Percentiles rank a stretch among this genome's conserved stretches.
phyloP scores from a whole-genome alignment of 306 rosid genomes.

The Datisca glomerata region DNA sequence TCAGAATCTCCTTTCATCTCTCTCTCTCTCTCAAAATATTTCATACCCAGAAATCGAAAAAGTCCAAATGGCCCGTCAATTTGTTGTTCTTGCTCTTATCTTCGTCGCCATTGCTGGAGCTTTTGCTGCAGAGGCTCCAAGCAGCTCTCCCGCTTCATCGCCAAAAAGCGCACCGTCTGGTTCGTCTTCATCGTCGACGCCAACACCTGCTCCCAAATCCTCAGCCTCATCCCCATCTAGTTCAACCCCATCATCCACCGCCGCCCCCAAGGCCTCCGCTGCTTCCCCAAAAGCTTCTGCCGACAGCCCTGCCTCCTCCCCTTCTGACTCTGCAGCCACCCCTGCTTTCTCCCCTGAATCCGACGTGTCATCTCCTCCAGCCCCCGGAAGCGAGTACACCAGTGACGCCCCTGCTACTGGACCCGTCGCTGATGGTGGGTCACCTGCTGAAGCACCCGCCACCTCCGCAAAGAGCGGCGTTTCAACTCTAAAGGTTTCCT shows the following conservation, averaged over 20 bases:
- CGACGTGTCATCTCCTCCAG: conserved; percentile 40
- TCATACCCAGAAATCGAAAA: neutral
- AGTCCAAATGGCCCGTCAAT: conserved; percentile 11
- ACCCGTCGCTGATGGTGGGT: neutral
- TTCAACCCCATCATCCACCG: neutral
- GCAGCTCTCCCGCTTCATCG: conserved; percentile 18
- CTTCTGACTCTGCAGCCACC: neutral
- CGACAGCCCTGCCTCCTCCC: conserved; percentile 7
- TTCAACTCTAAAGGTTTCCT: neutral
- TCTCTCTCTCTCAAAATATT: neutral
- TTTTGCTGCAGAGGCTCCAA: conserved; percentile 18
- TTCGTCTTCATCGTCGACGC: conserved; percentile 4
- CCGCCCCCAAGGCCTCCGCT: neutral
- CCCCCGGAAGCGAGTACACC: conserved; percentile 24
- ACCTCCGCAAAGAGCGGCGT: neutral
- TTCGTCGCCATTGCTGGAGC: conserved; percentile 17
- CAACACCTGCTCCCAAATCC: neutral
- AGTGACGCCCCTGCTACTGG: conserved; percentile 11
- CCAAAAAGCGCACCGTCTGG: neutral
- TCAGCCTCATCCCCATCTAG: conserved; percentile 2
- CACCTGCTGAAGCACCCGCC: neutral
- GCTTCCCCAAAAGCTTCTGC: too few species aligned
- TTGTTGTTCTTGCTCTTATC: conserved; percentile 25
- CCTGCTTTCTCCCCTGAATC: conserved; percentile 8
- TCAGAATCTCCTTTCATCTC: conserved; percentile 8